Conservation (phyloP, 768 basidiomycete genomes). For the Agrocybe chaxingu region DNA sequence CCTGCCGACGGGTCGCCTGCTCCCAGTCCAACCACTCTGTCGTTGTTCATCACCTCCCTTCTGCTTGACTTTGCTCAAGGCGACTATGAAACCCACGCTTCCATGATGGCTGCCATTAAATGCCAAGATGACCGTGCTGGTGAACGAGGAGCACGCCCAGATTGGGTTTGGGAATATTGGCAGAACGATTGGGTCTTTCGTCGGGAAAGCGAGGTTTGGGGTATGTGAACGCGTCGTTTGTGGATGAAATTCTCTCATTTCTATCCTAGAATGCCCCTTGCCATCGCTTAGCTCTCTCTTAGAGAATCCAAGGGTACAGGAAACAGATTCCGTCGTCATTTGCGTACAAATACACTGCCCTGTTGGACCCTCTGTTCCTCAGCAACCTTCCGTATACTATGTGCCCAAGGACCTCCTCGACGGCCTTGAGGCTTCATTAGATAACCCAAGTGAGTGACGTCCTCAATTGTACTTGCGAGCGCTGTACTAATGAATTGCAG, state of each 20-base stretch:
- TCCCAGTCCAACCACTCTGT: constrained; percentile 40
- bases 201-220: constrained; percentile 71
- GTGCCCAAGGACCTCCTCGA: constrained; percentile 66
- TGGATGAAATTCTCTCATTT: neutral
- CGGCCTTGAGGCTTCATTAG: constrained; percentile 67
- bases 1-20: constrained; percentile 18
- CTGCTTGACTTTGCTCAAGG: constrained; percentile 58
- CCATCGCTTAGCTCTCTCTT: constrained; percentile 61
- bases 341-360: constrained; percentile 74
- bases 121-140: constrained; percentile 58
- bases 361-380: constrained; percentile 54
- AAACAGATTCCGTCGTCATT: constrained; percentile 68
- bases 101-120: constrained; percentile 74
- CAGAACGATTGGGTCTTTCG: constrained; percentile 71
- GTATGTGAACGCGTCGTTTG: constrained; percentile 31
- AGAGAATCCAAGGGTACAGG: constrained; percentile 52
- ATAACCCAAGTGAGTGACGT: constrained; percentile 57
- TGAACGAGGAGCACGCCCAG: constrained; percentile 58
- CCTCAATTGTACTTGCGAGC: neutral
- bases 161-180: constrained; percentile 76
- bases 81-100: constrained; percentile 57
- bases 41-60: constrained; percentile 65
- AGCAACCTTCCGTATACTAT: constrained; percentile 61
- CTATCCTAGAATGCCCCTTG: constrained; percentile 51
- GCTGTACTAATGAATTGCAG: constrained; percentile 22